Evolutionary conservation across 345 rosid genomes (phyloP), one percentile per base, ranked within the genome.

Genomic region (sweet orange (Citrus sinensis)): DNA sequence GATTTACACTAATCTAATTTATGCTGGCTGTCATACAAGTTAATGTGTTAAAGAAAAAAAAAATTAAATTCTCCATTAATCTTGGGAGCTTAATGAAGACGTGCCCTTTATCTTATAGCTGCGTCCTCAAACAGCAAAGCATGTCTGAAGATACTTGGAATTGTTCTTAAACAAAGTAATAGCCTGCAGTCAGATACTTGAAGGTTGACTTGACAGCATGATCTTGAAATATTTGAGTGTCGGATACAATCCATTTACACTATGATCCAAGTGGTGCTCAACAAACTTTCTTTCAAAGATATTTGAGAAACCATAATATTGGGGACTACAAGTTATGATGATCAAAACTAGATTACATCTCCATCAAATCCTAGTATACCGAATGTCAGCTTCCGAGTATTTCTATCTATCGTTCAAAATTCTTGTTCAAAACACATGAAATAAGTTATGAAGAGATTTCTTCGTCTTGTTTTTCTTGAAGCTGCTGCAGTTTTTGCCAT

Each of bases 401-500:
- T 30, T 19, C 37, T 51, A 68, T n/a, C 55, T 30, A 19, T 14
- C 9, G 6, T 63, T 20, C 39, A 30, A 14, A 29, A 19, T 5
- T 19, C 70, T 25, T 25, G n/a, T 19, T n/a, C 78, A 16, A 37
- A 24, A 20, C 6, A 40, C 60, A 71, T 24, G 30, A 65, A 65
- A 35, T 64, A 71, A 27, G 32, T 69, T 74, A 75, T 30, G 10
- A 51, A 67, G 25, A 20, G 61, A 64, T 74, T 40, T 70, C 66
- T 49, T 70, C 59, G 9, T 61, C 3, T 59, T 65, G 73, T 59
- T 27, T 63, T 56, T 70, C 27, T 42, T 74, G 58, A 61, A 34
- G 74, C 76, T 76, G 79, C 64, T 76, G 77, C 65, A 82, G 78
- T 7, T 70, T 83, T 20, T 65, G 76, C 76, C 73, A 55, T 64